Conservation (phyloP, 2,329 filamentous ascomycete species). For the Monosporascus sp. region DNA sequence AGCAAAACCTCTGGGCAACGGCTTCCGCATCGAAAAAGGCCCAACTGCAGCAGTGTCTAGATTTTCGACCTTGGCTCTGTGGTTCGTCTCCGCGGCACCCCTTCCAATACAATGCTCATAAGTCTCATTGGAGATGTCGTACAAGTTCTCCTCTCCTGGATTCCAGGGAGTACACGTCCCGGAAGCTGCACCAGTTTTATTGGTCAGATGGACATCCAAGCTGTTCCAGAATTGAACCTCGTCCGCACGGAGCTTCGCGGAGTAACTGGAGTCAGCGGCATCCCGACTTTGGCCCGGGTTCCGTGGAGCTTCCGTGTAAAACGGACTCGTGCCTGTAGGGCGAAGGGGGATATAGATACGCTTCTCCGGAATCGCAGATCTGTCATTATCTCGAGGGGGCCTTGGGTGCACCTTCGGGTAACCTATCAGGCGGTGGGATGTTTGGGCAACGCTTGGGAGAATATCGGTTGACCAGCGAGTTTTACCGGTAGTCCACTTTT, state of each 20-base stretch:
- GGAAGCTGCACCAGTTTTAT: too few species aligned
- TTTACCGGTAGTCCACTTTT: slow-evolving; percentile 9
- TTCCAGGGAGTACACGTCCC: background rate
- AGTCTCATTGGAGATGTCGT: slow-evolving; percentile 18
- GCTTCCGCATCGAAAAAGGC: too few species aligned
- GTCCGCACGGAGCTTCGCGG: slow-evolving; percentile 1
- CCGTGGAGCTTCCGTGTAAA: background rate
- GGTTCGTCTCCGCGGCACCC: slow-evolving; percentile 15
- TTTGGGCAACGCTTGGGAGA: slow-evolving; percentile 5
- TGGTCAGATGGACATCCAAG: background rate
- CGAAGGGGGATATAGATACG: slow-evolving; percentile 7
- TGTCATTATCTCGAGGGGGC: slow-evolving; percentile 8
- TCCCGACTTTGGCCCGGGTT: background rate
- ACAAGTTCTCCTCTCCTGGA: slow-evolving; percentile 24
- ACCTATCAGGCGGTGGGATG: slow-evolving; percentile 16
- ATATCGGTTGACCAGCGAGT: slow-evolving; percentile 18
- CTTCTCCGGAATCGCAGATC: slow-evolving; percentile 11
- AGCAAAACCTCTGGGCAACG: background rate
- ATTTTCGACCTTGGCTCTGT: background rate
- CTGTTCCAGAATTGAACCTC: slow-evolving; percentile 5
- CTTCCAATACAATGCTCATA: slow-evolving; percentile 30
- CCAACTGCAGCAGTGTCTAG: background rate
- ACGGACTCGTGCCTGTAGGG: background rate
- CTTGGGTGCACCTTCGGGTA: slow-evolving; percentile 15
- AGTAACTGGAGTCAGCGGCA: slow-evolving; percentile 3